Percentiles rank a stretch among this genome's conserved stretches.
Conservation (phyloP, 352 stramenopile genomes). For the Globisporangium alternatum region DNA sequence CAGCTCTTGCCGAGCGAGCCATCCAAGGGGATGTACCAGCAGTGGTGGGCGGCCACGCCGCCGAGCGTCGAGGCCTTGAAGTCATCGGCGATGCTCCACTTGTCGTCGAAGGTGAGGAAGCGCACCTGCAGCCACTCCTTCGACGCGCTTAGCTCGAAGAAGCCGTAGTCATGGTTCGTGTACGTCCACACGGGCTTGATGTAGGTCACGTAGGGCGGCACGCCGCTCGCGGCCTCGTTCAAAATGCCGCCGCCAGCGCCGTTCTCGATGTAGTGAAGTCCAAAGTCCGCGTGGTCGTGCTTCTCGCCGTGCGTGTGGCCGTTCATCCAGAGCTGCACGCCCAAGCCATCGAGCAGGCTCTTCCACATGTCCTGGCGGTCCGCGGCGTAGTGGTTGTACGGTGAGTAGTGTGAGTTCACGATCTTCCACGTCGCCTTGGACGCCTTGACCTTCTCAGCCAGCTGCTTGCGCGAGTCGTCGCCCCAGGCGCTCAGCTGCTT, state of each 20-base stretch:
- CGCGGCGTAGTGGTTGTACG: constrained; percentile 69
- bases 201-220: constrained; percentile 46
- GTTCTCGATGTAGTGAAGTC: constrained; percentile 78
- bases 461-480: constrained; percentile 65
- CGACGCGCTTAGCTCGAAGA: constrained; percentile 60
- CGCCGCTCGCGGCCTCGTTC: constrained; percentile 72
- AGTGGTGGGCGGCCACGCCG: constrained; percentile 67
- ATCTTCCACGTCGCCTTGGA: constrained; percentile 84
- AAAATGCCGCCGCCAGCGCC: constrained; percentile 76
- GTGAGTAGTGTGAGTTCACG: constrained; percentile 82
- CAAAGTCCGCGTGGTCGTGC: constrained; percentile 57
- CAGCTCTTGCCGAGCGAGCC: constrained; percentile 30
- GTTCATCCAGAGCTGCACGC: constrained; percentile 66
- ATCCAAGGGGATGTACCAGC: constrained; percentile 66
- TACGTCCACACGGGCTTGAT: constrained; percentile 63
- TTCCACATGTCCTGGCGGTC: constrained; percentile 62
- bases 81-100: constrained; percentile 56
- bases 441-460: constrained; percentile 41
- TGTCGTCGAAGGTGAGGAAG: constrained; percentile 65
- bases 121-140: constrained; percentile 68
- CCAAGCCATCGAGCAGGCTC: constrained; percentile 37
- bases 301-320: constrained; percentile 79
- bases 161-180: constrained; percentile 64
- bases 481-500: constrained; percentile 62
- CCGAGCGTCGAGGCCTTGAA: constrained; percentile 44